phyloP scores from a whole-genome alignment of 2,329 filamentous ascomycete species.

The Diaporthe ampelina region DNA sequence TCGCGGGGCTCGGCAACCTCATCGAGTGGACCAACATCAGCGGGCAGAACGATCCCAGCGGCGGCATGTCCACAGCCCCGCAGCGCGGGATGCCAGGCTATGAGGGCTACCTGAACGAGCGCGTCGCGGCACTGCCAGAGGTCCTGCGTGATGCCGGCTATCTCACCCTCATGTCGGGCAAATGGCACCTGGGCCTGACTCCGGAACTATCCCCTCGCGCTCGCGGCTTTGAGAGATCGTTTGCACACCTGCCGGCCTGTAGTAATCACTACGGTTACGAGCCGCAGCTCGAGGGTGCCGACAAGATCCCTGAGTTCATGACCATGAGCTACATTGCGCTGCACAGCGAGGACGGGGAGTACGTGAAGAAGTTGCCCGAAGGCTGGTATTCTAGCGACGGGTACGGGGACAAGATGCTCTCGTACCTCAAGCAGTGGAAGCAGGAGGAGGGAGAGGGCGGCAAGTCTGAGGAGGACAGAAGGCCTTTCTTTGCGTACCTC shows the following conservation, averaged over 20 bases:
- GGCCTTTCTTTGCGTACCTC: slow-evolving; percentile 71
- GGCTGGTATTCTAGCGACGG: slow-evolving; percentile 68
- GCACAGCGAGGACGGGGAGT: slow-evolving; percentile 55
- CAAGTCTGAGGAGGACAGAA: slow-evolving; percentile 39
- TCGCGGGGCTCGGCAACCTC: slow-evolving; percentile 70
- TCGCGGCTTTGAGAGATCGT: slow-evolving; percentile 71
- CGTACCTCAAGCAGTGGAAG: slow-evolving; percentile 64
- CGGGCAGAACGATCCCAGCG: slow-evolving; percentile 47
- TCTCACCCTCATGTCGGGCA: slow-evolving; percentile 50
- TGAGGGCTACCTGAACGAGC: slow-evolving; percentile 51
- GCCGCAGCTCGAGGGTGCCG: slow-evolving; percentile 54
- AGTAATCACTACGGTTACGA: slow-evolving; percentile 69
- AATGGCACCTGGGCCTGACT: slow-evolving; percentile 62
- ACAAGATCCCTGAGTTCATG: slow-evolving; percentile 57
- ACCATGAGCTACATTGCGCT: slow-evolving; percentile 56
- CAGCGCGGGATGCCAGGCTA: slow-evolving; percentile 47
- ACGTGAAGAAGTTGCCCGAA: slow-evolving; percentile 59
- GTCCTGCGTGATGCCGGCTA: slow-evolving; percentile 50
- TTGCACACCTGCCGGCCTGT: slow-evolving; percentile 73
- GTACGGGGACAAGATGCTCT: slow-evolving; percentile 66
- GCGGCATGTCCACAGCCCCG: slow-evolving; percentile 40
- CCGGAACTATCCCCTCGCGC: slow-evolving; percentile 68
- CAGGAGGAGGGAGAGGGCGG: slow-evolving; percentile 47
- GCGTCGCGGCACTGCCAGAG: slow-evolving; percentile 49
- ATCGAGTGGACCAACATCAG: slow-evolving; percentile 60